These are phyloP conservation scores for Penicillium sp. DNA, from an alignment of 2,329 filamentous ascomycete genomes.

Conservation along the genomic window DNA sequence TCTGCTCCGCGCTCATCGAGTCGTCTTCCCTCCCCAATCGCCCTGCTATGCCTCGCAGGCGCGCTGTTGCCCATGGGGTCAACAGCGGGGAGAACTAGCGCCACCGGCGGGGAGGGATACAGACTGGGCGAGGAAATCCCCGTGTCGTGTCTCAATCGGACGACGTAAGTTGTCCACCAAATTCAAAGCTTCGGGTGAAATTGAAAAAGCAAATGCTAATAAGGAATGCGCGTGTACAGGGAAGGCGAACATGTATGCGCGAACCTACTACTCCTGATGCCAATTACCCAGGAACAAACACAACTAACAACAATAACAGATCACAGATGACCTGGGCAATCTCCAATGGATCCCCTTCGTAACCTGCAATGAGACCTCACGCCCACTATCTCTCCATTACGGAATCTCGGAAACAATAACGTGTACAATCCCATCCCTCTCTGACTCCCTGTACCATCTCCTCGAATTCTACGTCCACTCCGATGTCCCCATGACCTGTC, in stretches of 20 bases:
- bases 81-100: conserved; percentile 29
- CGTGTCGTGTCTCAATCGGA: conserved; percentile 75
- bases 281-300: background rate
- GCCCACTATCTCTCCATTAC: conserved; percentile 83
- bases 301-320: conserved; percentile 44
- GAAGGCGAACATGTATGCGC: conserved; percentile 33
- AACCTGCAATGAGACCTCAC: conserved; percentile 82
- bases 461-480: conserved; percentile 93
- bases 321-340: conserved; percentile 77
- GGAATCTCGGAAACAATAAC: conserved; percentile 68
- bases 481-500: conserved; percentile 90
- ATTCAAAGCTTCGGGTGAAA: background rate
- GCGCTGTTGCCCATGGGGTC: conserved; percentile 28
- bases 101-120: conserved; percentile 38
- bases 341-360: conserved; percentile 93
- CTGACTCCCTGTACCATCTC: conserved; percentile 59
- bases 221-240: conserved; percentile 9
- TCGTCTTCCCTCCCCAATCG: conserved; percentile 11
- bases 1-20: conserved; percentile 12
- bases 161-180: conserved; percentile 61
- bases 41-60: conserved; percentile 22
- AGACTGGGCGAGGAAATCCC: conserved; percentile 64
- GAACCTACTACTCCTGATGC: conserved; percentile 16
- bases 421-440: conserved; percentile 55
- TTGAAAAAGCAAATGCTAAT: conserved; percentile 8